A percentile compares a stretch with the other conserved stretches of the same genome.
Evolutionary conservation across 78 protist species (phyloP).

Genomic region (Dictyostelium firmibasis): DNA sequence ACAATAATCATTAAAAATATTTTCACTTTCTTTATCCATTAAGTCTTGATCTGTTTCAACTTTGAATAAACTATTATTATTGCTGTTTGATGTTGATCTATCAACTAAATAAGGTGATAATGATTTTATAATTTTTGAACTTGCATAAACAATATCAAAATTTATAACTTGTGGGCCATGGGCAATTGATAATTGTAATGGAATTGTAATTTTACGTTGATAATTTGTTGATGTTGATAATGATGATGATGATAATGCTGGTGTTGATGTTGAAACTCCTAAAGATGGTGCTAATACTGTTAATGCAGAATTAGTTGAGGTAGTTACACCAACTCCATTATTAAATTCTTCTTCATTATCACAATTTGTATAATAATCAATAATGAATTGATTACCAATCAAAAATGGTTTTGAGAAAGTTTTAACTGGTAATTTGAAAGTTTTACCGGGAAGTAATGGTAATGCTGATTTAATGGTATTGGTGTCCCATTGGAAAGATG

Average conservation of each 20-base stretch:
- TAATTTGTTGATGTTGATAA: not conserved
- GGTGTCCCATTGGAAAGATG: constrained; percentile 26
- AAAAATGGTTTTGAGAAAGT: constrained; percentile 26
- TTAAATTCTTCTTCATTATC: not conserved
- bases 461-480: not conserved
- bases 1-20: constrained; percentile 48
- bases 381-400: constrained; percentile 16
- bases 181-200: constrained; percentile 14
- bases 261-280: not conserved
- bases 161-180: constrained; percentile 52
- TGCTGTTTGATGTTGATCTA: not conserved
- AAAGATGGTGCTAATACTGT: too few relatives aligned
- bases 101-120: constrained; percentile 21
- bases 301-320: not conserved
- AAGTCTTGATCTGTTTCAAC: not conserved
- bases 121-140: constrained; percentile 19
- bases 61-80: not conserved
- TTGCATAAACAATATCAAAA: constrained; percentile 51
- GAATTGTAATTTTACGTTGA: constrained; percentile 45
- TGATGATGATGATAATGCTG: not conserved
- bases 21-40: not conserved
- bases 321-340: not conserved
- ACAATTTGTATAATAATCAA: constrained; percentile 5
- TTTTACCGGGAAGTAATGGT: constrained; percentile 49
- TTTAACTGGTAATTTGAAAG: constrained; percentile 29